Evolutionary conservation across 805 yeast genomes (phyloP), one percentile per base, ranked within the genome.

Genomic region (Starmera caribaea): DNA sequence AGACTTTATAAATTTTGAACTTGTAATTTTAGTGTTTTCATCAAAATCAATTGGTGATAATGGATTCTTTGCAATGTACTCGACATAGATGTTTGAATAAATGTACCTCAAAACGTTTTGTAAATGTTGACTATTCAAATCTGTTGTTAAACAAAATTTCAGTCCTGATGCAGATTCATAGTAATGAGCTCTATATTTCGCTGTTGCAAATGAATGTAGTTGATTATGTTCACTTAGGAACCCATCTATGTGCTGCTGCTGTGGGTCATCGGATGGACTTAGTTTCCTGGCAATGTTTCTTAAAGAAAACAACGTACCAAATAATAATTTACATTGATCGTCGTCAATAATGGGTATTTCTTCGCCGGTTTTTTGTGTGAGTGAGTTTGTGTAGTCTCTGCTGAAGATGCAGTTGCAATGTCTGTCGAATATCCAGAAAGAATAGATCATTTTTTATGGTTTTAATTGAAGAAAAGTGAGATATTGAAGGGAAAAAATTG

Each of bases 361-460:
- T 7, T 21, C 24, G 24, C 24, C 24, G 4, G 24, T 21, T 21
- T 21, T 21, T 21, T 21, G 24, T 21, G 24, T 21, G 7, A 21
- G 24, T 21, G 24, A 21, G 24, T 21, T 56, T 2, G 70, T 65
- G 79, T 81, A 89, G 56, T 85, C 94, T 39, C 94, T 67, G 45
- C 75, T 74, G 61, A 76, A 90, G 15, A 90, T 77, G 59, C 97
- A 89, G 46, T 82, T 79, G 50, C 73, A 85, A 62, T 90, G 97
- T 56, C 92, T 73, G 58, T 90, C 97, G 56, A 82, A 90, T 40
- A 90, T 75, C 84, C 88, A 85, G 55, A 89, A 82, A 10, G 96
- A 84, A 63, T 81, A 80, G 35, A 88, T 77, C 32, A 21, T 21
- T 21, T 21, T n/a, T n/a, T n/a, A n/a, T n/a, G n/a, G n/a, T n/a